Evolutionary conservation across 306 rosid genomes (phyloP), one percentile per base, ranked within the genome.

Genomic region (Lathyrus aphaca): DNA sequence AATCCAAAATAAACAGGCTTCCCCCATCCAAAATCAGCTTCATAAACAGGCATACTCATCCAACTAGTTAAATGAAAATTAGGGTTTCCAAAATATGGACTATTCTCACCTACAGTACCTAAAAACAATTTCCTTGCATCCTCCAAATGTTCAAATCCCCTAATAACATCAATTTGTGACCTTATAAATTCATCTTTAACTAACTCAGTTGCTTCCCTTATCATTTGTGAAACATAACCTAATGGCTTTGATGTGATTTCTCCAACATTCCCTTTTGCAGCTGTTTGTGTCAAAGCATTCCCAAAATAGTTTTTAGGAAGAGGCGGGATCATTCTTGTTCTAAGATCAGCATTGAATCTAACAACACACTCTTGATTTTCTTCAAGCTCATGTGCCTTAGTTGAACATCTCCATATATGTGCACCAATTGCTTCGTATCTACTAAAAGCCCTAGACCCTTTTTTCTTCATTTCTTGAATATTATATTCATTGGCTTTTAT

Each of bases 11-110:
- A 44, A 0, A 66, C 3, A 8, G 79, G 79, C 16, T 44, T 74
- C 19, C 73, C 73, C 70, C 42, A 25, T 5, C 70, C 70, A 65
- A 65, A 65, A 64, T 64, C 69, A 6, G 55, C 39, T 64, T 29
- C 44, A 43, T 55, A 30, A 0, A 27, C 2, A 0, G 42, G 29
- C 59, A 74, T 14, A 4, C 46, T 30, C 8, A 74, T 55, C 79
- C 66, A 65, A 15, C 79, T 74, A 3, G 13, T 7, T 5, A 55
- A 10, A 3, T 18, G 35, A 55, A 74, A 8, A 8, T 74, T 74
- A 14, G 73, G 73, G 15, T 56, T 74, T 18, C 73, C 73, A 53
- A 1, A 16, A 46, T 18, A 74, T 10, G 25, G 14, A 3, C 3
- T 13, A 43, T 5, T 14, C n/a, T 13, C 3, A 7, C 8, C 18